Percentiles rank a stretch among this genome's conserved stretches.
These are phyloP conservation scores for Giardia duodenalis DNA, from an alignment of 208 protist species.

Conservation along the genomic window DNA sequence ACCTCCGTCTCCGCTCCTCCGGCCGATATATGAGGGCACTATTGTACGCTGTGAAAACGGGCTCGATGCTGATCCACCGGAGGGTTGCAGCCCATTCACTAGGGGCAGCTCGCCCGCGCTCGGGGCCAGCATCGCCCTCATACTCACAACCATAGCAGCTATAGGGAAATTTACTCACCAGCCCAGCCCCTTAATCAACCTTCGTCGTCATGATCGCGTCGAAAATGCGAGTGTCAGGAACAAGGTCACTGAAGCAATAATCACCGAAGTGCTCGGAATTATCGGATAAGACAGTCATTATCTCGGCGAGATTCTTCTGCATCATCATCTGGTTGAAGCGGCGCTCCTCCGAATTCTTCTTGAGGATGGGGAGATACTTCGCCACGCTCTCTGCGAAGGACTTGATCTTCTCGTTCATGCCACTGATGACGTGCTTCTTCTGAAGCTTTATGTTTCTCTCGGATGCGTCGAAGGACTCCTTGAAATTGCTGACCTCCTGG, in stretches of 20 bases:
- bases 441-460: background rate
- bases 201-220: background rate
- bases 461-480: background rate
- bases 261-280: background rate
- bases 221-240: constrained; percentile 3
- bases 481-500: constrained; percentile 8
- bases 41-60: too few species aligned
- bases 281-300: background rate
- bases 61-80: too few species aligned
- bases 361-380: background rate
- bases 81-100: too few species aligned
- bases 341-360: background rate
- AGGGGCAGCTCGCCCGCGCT: too few species aligned
- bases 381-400: background rate
- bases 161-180: background rate
- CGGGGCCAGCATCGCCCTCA: too few species aligned
- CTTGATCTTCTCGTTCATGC: constrained; percentile 1
- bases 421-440: constrained; percentile 4
- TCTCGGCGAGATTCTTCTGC: background rate
- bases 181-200: background rate
- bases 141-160: background rate
- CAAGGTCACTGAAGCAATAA: background rate
- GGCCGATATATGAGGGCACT: too few species aligned
- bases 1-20: too few species aligned
- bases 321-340: constrained; percentile 14